Base-by-base conservation (phyloP, 768 basidiomycete species). In the Serendipita sp. region DNA sequence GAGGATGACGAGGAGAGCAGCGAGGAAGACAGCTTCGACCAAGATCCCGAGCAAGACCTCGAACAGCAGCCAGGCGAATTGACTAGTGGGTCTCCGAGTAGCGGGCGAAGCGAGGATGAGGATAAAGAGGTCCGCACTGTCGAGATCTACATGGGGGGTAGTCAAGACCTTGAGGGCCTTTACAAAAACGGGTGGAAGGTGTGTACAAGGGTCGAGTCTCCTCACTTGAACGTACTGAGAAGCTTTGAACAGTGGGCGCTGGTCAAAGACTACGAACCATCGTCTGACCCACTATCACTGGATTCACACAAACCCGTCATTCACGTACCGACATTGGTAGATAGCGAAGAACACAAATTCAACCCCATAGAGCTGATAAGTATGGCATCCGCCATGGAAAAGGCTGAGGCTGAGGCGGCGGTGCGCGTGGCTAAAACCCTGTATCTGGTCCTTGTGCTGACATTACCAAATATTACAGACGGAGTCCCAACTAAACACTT, bases 41-140 rank as follows among this genome's bases (percentile, higher is more conserved):
- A 33, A n/a, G 24, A 58, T 9, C 5, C 24, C 53, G n/a, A 34
- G 11, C 22, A 33, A 22, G 53, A 58, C 20, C 24, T 11, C 17
- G 53, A 58, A 24, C 17, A 31, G 22, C 9, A 34, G 3, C 53
- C 13, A n/a, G 11, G 53, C n/a, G 53, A 58, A 33, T 42, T 87
- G 85, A 68, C 85, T 86, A 56, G 78, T 81, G 64, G 84, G 78
- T 71, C 72, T 68, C 0, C 74, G 74, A 30, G 73, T 70, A 16
- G 75, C 69, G 30, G 17, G 11, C 24, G 4, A 22, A 58, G 53
- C 24, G 53, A 58, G 22, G 9, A n/a, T n/a, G 22, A n/a, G 17
- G 17, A 33, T 9, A 33, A 17, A 7, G 45, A 50, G 28, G 20
- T 28, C n/a, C 53, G 53, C 17, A 26, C 31, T 26, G 53, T 58